Evolutionary conservation across 116 monocot species (phyloP), one percentile per base, ranked within the genome.

Genomic region (Dioscorea cayenensis): DNA sequence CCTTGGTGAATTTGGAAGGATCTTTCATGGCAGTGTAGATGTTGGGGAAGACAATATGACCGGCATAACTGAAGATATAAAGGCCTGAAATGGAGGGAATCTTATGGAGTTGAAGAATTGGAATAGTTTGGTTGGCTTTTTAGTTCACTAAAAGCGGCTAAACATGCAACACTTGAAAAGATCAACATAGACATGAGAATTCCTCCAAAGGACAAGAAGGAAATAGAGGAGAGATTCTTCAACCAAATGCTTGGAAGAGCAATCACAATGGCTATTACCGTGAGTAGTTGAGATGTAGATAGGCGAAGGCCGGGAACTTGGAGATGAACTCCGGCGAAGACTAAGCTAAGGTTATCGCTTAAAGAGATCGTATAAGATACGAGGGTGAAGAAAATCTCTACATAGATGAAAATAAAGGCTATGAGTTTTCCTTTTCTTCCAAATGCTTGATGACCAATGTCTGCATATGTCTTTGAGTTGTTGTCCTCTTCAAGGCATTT

Each of bases 311-410:
- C 76, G 0, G 86, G 69, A 4, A 80, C 64, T 0, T 66, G 14
- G 61, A 83, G 16, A 19, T 58, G 78, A 14, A 60, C 50, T 0
- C 78, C 82, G 55, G 72, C 1, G 71, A 92, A 83, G 13, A 72
- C 82, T 20, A 89, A 18, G 7, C 80, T 66, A 4, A 92, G 63
- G 80, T 89, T 92, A 68, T 92, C 89, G 67, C 74, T 82, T 64
- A 92, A 84, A 10, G 92, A 92, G 72, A 92, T 86, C 60, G 89
- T 92, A 78, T 89, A 92, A 60, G 89, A 86, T 12, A 92, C 89
- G 14, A 92, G 84, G 35, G 82, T 77, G 60, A 89, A 72, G 72
- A 92, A 89, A 50, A 92, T 92, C 77, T 89, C 92, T 5, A 89
- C 16, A 78, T 89, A 92, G 66, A 92, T 84, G 76, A 92, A 89